Percentiles rank a stretch among this genome's conserved stretches.
Evolutionary conservation across 2,329 filamentous ascomycete species (phyloP).

Genomic region (Ophiostoma ulmi): DNA sequence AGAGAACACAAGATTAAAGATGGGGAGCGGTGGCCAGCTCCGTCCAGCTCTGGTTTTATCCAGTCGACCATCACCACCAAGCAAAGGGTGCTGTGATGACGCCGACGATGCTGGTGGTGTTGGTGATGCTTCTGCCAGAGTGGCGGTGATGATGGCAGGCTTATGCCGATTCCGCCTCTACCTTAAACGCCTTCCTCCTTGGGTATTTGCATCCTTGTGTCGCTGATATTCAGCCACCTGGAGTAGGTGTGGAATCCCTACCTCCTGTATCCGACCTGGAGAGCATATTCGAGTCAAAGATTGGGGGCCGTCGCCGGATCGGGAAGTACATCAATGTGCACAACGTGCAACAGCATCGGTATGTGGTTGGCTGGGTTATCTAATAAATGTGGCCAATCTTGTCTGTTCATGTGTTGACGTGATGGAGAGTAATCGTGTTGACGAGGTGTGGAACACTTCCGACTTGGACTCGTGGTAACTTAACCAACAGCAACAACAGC

Average conservation of each 20-base stretch:
- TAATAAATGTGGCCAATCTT: neutral
- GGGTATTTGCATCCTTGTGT: neutral
- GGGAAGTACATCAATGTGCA: neutral
- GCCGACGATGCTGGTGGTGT: neutral
- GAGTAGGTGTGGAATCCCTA: neutral
- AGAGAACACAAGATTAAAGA: neutral
- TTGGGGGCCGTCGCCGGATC: slow-evolving; percentile 11
- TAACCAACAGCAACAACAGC: neutral
- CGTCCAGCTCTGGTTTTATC: neutral
- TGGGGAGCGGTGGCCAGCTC: neutral
- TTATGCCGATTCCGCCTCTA: neutral
- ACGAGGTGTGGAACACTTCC: neutral
- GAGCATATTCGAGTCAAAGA: neutral
- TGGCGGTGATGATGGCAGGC: neutral
- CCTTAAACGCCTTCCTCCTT: neutral
- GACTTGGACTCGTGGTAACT: neutral
- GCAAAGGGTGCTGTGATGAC: neutral
- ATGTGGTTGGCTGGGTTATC: neutral
- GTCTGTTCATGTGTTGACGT: neutral
- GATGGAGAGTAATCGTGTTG: neutral
- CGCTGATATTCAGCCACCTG: neutral
- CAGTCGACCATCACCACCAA: neutral
- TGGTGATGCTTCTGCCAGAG: neutral
- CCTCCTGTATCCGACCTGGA: neutral
- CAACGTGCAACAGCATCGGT: neutral